Evolutionary conservation across 352 stramenopile species (phyloP), one percentile per base, ranked within the genome.

Genomic region (Phytophthora macrochlamydospora): DNA sequence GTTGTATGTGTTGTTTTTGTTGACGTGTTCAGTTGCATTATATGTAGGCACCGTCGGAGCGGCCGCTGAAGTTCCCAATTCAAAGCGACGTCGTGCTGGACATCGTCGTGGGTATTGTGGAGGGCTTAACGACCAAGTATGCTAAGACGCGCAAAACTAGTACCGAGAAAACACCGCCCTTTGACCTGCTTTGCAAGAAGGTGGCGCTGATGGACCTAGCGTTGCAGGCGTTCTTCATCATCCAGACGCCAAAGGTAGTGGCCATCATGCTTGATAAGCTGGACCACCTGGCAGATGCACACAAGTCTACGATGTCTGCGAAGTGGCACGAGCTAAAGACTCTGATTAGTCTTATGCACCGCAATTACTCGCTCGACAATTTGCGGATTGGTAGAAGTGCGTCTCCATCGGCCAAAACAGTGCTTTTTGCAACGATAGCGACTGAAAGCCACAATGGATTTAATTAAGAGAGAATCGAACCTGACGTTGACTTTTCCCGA

Each of bases 291-390:
- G 78, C 79, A 18, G 76, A 78, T 9, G 69, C 83, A 13, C 85
- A 93, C 73, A 92, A 89, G 69, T 91, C 81, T 9, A 93, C 79
- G 7, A 90, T 92, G 80, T 90, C 75, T 24, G 81, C 83, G 9
- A 91, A 93, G 67, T 95, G 87, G 87, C 85, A 95, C 59, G 83
- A 93, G 77, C 71, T 95, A 33, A 93, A 95, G 74, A 95, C 87
- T 29, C 79, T 95, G 7, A 77, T 95, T 53, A 89, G 78, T 56
- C 69, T 95, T 32, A 95, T 93, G 85, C 85, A 88, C 52, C 85
- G 85, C 67, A 95, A 95, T 57, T 94, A 94, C 43, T 90, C 87
- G 53, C 65, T 89, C 52, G 81, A 92, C 32, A 92, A 94, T 60
- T 73, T 94, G 29, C 80, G 85, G 37, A 73, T 94, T 28, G 85